Evolutionary conservation across 2,329 filamentous ascomycete genomes (phyloP), one percentile per base, ranked within the genome.

Genomic region (Diaporthe citriasiana): DNA sequence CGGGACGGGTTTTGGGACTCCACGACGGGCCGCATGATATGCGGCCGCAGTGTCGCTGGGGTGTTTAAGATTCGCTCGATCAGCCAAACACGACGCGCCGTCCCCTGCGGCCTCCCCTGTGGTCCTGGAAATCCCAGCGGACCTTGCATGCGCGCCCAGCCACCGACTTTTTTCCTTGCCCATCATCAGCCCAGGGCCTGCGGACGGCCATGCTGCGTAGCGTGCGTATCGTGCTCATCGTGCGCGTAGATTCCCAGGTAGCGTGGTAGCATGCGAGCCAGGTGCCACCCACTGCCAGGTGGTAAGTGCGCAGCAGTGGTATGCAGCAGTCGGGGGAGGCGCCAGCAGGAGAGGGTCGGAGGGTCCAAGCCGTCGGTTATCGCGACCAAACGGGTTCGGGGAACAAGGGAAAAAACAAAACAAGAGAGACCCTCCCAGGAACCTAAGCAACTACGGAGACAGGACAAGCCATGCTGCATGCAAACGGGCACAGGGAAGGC

Each of bases 91-190:
- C 57, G 55, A 71, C 53, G 73, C 70, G 70, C 66, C 56, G 33
- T 63, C 55, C 59, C 57, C 53, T 47, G 60, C 33, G 60, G 50
- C 65, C 35, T 70, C 30, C 65, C 72, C 63, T 30, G 59, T 65
- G 59, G 59, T 27, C 47, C n/a, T 68, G 63, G 47, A 40, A 53
- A 68, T 38, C 51, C 51, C 73, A 57, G 74, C 74, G 74, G 74
- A 72, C 73, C 74, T 70, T 69, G 66, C 68, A 75, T 75, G 74
- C 68, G 59, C 27, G 72, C 68, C 74, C 75, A 76, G 75, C 75
- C 75, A 76, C 75, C 75, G 63, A 65, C 65, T 75, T 73, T 40
- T 60, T 35, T 45, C 59, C 47, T 8, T 45, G 57, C n/a, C 27
- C 72, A 42, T 63, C 50, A 66, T 70, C 60, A 35, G 47, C 60